Evolutionary conservation across 441 rosid species (phyloP).

Genomic region (Corymbia citriodora): DNA sequence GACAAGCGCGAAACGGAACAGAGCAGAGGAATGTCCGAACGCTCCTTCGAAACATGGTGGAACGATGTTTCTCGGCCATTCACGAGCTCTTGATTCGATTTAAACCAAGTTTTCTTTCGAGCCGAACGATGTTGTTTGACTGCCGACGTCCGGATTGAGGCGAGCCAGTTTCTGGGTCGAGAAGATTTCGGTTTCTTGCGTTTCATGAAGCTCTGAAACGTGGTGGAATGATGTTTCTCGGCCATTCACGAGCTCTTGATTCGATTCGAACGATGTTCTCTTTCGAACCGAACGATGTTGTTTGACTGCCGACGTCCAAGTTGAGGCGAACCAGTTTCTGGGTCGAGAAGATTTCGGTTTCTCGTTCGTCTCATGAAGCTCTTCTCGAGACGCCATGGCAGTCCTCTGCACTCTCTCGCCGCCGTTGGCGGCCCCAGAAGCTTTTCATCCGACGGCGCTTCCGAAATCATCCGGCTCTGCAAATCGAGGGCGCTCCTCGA

Average conservation of each 20-base stretch:
- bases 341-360: background rate
- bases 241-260: background rate
- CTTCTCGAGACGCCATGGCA: background rate
- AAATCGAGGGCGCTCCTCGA: constrained; percentile 23
- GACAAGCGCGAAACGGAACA: too few species aligned
- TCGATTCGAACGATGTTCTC: background rate
- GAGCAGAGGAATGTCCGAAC: background rate
- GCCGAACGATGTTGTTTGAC: background rate
- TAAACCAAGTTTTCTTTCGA: background rate
- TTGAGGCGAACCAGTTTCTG: background rate
- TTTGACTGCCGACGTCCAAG: background rate
- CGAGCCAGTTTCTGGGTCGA: background rate
- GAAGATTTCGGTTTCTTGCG: background rate
- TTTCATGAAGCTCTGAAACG: background rate
- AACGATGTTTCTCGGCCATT: background rate
- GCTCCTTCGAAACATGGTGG: background rate
- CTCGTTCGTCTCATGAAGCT: background rate
- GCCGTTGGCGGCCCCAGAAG: background rate
- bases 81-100: background rate
- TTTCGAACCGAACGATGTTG: background rate
- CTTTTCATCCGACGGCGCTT: constrained; percentile 8
- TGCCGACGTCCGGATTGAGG: background rate
- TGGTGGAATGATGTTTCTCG: background rate
- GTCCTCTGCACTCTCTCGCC: background rate
- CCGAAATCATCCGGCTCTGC: constrained; percentile 26